Base-by-base conservation (phyloP, 2,329 filamentous ascomycete species). In the Arthrobotrys musiformis region DNA sequence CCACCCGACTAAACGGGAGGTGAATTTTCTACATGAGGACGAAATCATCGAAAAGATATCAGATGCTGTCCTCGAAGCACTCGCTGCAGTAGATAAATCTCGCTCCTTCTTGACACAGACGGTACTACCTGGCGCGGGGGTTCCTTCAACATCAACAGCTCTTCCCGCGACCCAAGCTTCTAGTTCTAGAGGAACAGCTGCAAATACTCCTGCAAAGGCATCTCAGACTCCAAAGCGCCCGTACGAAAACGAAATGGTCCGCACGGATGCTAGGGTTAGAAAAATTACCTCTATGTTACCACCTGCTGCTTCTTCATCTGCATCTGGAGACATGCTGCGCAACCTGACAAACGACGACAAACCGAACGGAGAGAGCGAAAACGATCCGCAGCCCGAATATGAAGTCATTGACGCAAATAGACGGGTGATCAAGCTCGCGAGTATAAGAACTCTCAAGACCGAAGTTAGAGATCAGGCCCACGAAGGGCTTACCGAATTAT, bases 281-380 rank as follows among this genome's bases (percentile, higher is more conserved):
- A 99, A 99, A 83, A 99, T 99, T 79, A 99, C 95, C 0, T 93
- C 92, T 77, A 98, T 99, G 94, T 89, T 99, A 33, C 87, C 89
- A n/a, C 87, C 90, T 17, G 84, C 86, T 61, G 79, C 82, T 22
- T 81, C 85, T 40, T 83, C 83, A 83, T 85, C 22, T 80, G 48
- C 82, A 82, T 17, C 81, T 70, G 74, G 79, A 60, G 35, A 58
- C 75, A n/a, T 79, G 79, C 67, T 80, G 79, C 82, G 82, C 40
- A 79, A 79, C 11, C 79, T 79, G 8, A 60, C 78, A 13, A 79
- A 80, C 17, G 79, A 81, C 11, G 82, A 83, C 40, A 61, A 77
- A 66, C 2, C 74, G 5, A 64, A 68, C 22, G 62, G 17, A 15
- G 74, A 60, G 33, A 52, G 42, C 24, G 52, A 56, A 15, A 68